Percentiles rank a stretch among this genome's conserved stretches.
Conservation (phyloP, 2,329 filamentous ascomycete species). For the Cladophialophora psammophila region DNA sequence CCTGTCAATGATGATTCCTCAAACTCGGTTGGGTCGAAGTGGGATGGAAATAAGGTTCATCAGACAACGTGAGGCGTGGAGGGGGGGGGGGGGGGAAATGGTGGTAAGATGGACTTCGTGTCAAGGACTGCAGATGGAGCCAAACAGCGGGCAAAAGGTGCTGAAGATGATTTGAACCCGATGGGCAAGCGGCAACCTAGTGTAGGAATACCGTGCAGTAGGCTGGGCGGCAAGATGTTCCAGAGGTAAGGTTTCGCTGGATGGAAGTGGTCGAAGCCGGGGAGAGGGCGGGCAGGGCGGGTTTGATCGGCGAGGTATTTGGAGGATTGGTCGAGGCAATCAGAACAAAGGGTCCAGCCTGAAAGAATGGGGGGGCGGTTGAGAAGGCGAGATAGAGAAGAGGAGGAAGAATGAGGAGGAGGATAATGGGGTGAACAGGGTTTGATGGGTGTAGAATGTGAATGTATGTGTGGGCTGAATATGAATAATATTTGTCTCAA, state of each 20-base stretch:
- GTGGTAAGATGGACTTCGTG: not conserved
- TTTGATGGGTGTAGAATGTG: not conserved
- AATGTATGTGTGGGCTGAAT: not conserved
- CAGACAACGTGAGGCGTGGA: not conserved
- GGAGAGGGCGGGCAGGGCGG: not conserved
- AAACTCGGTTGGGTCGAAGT: not conserved
- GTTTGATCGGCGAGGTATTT: not conserved
- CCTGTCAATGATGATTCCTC: not conserved
- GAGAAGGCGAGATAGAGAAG: not conserved
- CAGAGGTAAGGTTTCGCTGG: not conserved
- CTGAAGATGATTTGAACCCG: not conserved
- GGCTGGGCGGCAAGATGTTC: constrained; percentile 19
- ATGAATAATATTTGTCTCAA: not conserved
- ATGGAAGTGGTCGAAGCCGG: not conserved
- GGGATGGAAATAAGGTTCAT: constrained; percentile 1
- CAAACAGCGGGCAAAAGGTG: constrained; percentile 1
- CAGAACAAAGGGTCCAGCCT: not conserved
- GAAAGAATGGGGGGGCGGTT: not conserved
- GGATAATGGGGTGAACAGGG: not conserved
- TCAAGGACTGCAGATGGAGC: not conserved
- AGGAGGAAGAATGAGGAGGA: constrained; percentile 6
- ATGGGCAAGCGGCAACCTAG: constrained; percentile 1
- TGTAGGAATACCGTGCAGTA: constrained; percentile 12
- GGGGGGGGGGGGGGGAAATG: not conserved
- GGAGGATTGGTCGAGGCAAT: not conserved